Base-by-base conservation (phyloP, 495 filamentous ascomycete genomes). In the Daldinia loculata region DNA sequence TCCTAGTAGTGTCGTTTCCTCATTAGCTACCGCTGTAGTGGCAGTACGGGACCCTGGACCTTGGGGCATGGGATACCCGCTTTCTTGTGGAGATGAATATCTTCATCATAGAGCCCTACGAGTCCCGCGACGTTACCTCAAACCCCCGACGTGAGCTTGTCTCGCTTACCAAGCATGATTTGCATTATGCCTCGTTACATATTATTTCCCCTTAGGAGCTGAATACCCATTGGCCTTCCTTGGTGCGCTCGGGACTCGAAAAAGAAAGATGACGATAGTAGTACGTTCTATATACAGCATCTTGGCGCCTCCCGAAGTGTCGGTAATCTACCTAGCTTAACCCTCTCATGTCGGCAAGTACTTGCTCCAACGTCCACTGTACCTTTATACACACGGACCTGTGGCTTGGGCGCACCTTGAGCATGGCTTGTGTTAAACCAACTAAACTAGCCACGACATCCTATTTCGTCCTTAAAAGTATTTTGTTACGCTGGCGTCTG, bases 31-130 rank as follows among this genome's bases (percentile, higher is more conserved):
- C 70, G 61, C 56, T 36, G 39, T 26, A 53, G 48, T 24, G 63
- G 56, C 61, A 11, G 51, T 45, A 56, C 19, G 51, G 61, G 55
- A 69, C 59, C 61, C 62, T 55, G 51, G 65, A 56, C 60, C 48
- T 69, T 17, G 61, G 45, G 56, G 39, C 66, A 55, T 69, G 43
- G 70, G n/a, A 61, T 73, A 61, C 61, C 70, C 61, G 66, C 70
- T 69, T 69, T 59, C 38, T 6, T 61, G 66, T 66, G 70, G 70
- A 66, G 70, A 62, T 66, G n/a, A 27, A 56, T 5, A 41, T 61
- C 60, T 63, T 52, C 22, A 61, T 53, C 32, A 51, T 43, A 65
- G 65, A 73, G 70, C 61, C 66, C 51, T 69, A 73, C 56, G 65
- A 63, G 70, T 56, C 50, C 51, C 43, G 65, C 30, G 41, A 62